Evolutionary conservation across 2,329 filamentous ascomycete species (phyloP), one percentile per base, ranked within the genome.

Genomic region (Thelonectria rubi): DNA sequence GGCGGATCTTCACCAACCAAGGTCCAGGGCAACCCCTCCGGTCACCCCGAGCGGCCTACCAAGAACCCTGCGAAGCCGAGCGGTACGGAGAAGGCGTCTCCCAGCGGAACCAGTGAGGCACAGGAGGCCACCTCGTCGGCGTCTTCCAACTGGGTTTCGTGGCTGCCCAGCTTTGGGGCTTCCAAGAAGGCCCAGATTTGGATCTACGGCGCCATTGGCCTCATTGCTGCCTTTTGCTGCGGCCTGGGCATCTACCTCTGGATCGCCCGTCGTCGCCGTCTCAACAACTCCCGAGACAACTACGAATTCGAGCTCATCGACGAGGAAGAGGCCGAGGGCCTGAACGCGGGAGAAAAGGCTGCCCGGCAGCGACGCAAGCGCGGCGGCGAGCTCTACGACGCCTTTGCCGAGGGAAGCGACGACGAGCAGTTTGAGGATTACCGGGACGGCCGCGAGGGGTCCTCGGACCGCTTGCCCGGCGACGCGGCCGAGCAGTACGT

Each of bases 261-360:
- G 77, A 80, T 94, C 59, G 91, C 93, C 45, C 89, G 93, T 26
- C 89, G 91, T 59, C 91, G 89, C 74, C 88, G 91, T 42, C 84
- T 92, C 68, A 93, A 91, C 77, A 88, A 87, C 75, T 84, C 88
- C 3, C 87, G 91, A 51, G 91, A 94, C 71, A 89, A 90, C 74
- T 98, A 97, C 77, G 94, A 97, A 70, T 99, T 99, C 69, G 94
- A 97, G 78, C 89, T 97, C 65, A 84, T 99, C 49, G 90, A 95
- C 70, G 91, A 94, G 58, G 91, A 93, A 18, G 93, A 97, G 69
- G 82, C 84, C 15, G 82, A 88, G 68, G 82, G 84, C 26, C 75
- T 87, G 4, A 81, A 80, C 55, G 74, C 78, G 60, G 79, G 75
- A 52, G 81, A 81, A 75, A 84, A 79, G 78, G 75, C 56, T 63